Percentiles rank a stretch among this genome's conserved stretches.
Conservation (phyloP, 2,329 filamentous ascomycete genomes). For the Sclerotinia sclerotiorum region DNA sequence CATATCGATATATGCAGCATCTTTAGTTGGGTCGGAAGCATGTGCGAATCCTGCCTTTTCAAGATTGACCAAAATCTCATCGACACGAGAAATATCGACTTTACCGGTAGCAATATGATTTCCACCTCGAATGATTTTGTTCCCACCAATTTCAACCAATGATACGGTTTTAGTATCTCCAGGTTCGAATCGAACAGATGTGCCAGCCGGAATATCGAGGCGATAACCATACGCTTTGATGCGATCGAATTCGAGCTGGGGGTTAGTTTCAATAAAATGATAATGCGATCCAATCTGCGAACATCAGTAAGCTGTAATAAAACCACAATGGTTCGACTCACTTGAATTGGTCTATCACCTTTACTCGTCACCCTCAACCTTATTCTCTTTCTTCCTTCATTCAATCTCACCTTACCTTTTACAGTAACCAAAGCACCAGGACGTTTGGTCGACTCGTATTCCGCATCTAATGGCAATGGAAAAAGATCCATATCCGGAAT, state of each 20-base stretch:
- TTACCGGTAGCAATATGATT: slow-evolving; percentile 74
- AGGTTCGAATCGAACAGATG: slow-evolving; percentile 89
- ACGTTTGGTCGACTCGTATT: slow-evolving; percentile 65
- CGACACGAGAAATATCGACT: slow-evolving; percentile 62
- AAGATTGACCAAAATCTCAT: slow-evolving; percentile 66
- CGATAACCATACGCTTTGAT: slow-evolving; percentile 78
- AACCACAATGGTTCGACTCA: slow-evolving; percentile 42
- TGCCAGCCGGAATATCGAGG: slow-evolving; percentile 87
- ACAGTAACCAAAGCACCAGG: slow-evolving; percentile 78
- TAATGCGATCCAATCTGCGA: slow-evolving; percentile 80
- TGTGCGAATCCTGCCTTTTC: slow-evolving; percentile 77
- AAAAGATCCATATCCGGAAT: slow-evolving; percentile 70
- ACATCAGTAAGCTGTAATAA: slow-evolving; percentile 21
- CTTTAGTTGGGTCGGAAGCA: slow-evolving; percentile 59
- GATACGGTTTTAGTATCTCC: slow-evolving; percentile 89
- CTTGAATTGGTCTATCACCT: slow-evolving; percentile 87
- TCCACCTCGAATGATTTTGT: slow-evolving; percentile 77
- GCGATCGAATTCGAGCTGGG: slow-evolving; percentile 84
- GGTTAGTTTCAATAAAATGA: slow-evolving; percentile 95
- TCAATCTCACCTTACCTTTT: slow-evolving; percentile 65
- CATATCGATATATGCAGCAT: slow-evolving; percentile 55
- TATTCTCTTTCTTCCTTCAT: slow-evolving; percentile 71
- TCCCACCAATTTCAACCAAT: slow-evolving; percentile 83
- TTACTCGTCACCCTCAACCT: slow-evolving; percentile 76
- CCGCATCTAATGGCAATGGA: slow-evolving; percentile 60